phyloP scores from a whole-genome alignment of 805 yeast species.

The Wickerhamomyces alni region DNA sequence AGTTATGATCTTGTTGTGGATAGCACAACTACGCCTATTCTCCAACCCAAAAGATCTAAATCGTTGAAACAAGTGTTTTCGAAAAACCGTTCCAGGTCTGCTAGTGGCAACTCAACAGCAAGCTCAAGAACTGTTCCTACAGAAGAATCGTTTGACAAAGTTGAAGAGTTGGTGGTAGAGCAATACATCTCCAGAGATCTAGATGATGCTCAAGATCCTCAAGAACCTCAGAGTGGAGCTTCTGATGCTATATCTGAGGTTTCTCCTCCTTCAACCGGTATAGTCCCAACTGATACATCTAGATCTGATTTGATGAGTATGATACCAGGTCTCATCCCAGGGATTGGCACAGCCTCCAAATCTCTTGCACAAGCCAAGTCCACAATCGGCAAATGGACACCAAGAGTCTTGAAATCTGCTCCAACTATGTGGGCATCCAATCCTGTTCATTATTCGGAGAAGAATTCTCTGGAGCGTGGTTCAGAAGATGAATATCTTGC shows the following conservation, averaged over 20 bases:
- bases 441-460: conserved; percentile 55
- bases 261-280: not conserved
- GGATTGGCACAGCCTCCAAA: not conserved
- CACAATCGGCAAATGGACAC: conserved; percentile 14
- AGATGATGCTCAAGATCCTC: conserved; percentile 7
- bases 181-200: conserved; percentile 9
- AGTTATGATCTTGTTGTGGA: conserved; percentile 6
- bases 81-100: conserved; percentile 1
- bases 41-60: conserved; percentile 1
- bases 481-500: conserved; percentile 45
- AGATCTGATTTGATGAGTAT: not conserved
- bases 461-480: conserved; percentile 30
- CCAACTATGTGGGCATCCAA: conserved; percentile 49
- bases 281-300: not conserved
- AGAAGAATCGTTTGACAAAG: not conserved
- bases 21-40: conserved; percentile 5
- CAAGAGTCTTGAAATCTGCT: conserved; percentile 19
- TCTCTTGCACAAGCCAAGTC: conserved; percentile 5
- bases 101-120: not conserved
- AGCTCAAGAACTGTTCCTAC: too few relatives aligned
- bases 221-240: too few relatives aligned
- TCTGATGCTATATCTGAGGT: too few relatives aligned
- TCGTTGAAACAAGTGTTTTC: conserved; percentile 4
- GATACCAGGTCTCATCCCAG: not conserved
- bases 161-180: conserved; percentile 15